These are phyloP conservation scores for Solanum verrucosum DNA, from an alignment of 257 asterid species.

Conservation along the genomic window DNA sequence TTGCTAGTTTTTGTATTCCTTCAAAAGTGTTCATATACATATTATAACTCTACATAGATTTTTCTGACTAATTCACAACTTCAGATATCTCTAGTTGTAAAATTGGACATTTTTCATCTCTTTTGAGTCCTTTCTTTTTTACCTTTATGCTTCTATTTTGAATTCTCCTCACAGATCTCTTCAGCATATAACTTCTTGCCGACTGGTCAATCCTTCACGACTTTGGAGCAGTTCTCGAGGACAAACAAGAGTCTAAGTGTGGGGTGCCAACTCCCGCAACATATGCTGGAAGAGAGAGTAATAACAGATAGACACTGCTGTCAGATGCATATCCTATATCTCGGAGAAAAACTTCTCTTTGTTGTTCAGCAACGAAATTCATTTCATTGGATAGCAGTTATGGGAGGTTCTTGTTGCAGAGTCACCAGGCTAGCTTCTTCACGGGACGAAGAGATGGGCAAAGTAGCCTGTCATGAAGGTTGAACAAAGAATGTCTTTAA, in stretches of 20 bases:
- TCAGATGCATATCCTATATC: neutral
- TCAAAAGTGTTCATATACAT: neutral
- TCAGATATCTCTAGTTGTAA: neutral
- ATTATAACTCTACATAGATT: neutral
- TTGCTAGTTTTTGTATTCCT: neutral
- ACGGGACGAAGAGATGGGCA: neutral
- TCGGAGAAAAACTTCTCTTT: neutral
- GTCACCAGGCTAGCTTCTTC: neutral
- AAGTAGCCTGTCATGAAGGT: neutral
- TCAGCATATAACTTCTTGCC: neutral
- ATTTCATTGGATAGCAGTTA: neutral
- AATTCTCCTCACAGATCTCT: neutral
- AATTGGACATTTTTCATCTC: neutral
- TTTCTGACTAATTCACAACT: neutral
- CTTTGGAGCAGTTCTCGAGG: neutral
- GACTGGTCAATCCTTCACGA: neutral
- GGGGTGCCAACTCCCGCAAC: neutral
- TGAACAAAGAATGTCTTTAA: neutral
- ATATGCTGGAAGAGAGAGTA: neutral
- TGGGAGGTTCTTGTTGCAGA: constrained; percentile 1
- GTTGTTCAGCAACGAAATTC: neutral
- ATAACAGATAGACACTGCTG: neutral
- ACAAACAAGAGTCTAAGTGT: neutral
- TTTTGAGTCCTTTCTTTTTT: neutral
- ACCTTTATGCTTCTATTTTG: neutral